Evolutionary conservation across 1,139 yeast genomes (phyloP), one percentile per base, ranked within the genome.

Genomic region (Yamadazyma membranifaciens): DNA sequence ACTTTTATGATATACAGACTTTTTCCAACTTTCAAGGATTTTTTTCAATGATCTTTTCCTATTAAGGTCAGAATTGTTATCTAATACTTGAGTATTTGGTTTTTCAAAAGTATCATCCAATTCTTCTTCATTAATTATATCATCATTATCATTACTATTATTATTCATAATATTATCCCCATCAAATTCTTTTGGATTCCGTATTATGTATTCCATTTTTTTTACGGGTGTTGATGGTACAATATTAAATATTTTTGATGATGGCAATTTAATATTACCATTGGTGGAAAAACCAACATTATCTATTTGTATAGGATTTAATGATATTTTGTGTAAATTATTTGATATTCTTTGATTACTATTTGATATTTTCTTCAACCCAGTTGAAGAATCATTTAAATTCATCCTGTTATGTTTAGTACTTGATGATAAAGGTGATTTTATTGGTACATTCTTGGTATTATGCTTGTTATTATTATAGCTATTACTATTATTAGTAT

Each of bases 191-290:
- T 15, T n/a, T 4, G 49, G 45, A 9, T 34, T 39, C 35, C 53
- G 45, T 38, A 65, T 50, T 6, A 50, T 49, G 45, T 55, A 62
- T 33, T 79, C 84, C 74, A 81, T 75, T 48, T 78, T 81, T 55
- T 75, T 81, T 2, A 80, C 81, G 0, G 89, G 89, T 0, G 89
- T 81, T 5, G 83, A 78, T 2, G 92, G 89, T 6, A 80, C 59
- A 39, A 80, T 69, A 31, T 58, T 49, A 39, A 59, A 54, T 14
- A 79, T 69, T 43, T 69, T 63, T 22, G 83, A 68, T 0, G 61
- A 68, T 48, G 80, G 81, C 13, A 78, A 60, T 48, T 65, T 69
- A 27, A 78, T 57, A 40, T 66, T 61, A 11, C 83, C 83, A 50
- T 67, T 75, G 13, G 77, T 69, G 2, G 78, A 62, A 50, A 78